These are phyloP conservation scores for Arthrobotrys sphaeroides DNA, from an alignment of 2,329 filamentous ascomycete species.

Conservation along the genomic window DNA sequence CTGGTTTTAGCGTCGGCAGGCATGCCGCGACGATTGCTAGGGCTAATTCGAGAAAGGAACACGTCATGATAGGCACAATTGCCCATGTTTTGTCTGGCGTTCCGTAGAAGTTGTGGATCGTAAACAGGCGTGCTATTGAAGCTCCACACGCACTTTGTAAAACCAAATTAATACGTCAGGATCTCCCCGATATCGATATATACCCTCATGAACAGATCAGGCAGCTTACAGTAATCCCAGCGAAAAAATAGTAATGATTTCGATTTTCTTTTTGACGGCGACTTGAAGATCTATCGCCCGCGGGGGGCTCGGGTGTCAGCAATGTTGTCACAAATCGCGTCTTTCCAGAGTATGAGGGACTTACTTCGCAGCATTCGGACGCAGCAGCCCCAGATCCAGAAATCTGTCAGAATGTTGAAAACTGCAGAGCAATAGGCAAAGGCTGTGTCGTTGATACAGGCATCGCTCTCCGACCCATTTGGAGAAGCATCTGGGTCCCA, in stretches of 20 bases:
- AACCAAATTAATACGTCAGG: too few species aligned
- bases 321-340: neutral
- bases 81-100: constrained; percentile 40
- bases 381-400: constrained; percentile 44
- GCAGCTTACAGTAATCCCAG: constrained; percentile 29
- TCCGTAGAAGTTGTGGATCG: constrained; percentile 33
- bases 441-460: constrained; percentile 23
- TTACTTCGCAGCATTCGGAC: constrained; percentile 38
- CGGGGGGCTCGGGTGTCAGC: neutral
- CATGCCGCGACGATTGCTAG: constrained; percentile 34
- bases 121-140: constrained; percentile 34
- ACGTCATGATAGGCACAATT: constrained; percentile 41
- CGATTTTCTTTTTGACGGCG: constrained; percentile 26
- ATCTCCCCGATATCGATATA: too few species aligned
- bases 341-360: neutral
- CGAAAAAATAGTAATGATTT: constrained; percentile 41
- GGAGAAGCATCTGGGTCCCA: constrained; percentile 58
- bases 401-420: constrained; percentile 52
- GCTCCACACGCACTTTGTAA: constrained; percentile 28
- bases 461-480: constrained; percentile 1
- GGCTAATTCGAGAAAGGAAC: constrained; percentile 27
- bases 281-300: constrained; percentile 28
- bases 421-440: constrained; percentile 24
- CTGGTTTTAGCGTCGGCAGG: constrained; percentile 39
- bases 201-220: too few species aligned